These are phyloP conservation scores for Eutrema salsugineum DNA, from an alignment of 441 rosid species.

Conservation along the genomic window DNA sequence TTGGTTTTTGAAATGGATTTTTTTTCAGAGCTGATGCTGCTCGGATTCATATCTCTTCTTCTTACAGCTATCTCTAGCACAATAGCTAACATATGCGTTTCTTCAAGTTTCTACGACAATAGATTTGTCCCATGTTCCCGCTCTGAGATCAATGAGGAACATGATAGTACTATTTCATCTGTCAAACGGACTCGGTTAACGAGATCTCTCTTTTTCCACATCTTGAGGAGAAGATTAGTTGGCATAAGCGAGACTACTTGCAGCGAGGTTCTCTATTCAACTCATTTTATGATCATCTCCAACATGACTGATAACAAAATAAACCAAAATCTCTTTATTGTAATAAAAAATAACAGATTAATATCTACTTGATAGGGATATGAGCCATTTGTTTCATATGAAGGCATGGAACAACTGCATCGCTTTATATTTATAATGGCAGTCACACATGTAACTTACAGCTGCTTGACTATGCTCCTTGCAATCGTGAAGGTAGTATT, in stretches of 20 bases:
- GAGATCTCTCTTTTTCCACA: constrained; percentile 34
- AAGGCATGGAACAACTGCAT: constrained; percentile 94
- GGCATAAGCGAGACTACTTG: constrained; percentile 50
- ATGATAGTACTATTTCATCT: constrained; percentile 39
- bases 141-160: constrained; percentile 53
- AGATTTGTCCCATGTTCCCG: constrained; percentile 72
- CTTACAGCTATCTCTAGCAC: constrained; percentile 78
- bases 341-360: not conserved
- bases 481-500: constrained; percentile 78
- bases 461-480: constrained; percentile 92
- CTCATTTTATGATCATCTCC: not conserved
- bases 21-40: constrained; percentile 88
- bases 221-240: constrained; percentile 55
- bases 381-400: constrained; percentile 88
- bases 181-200: constrained; percentile 44
- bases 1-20: constrained; percentile 1
- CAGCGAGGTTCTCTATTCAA: constrained; percentile 43
- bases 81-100: constrained; percentile 77
- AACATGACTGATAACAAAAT: not conserved
- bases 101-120: constrained; percentile 70
- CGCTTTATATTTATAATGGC: constrained; percentile 99
- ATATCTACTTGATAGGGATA: constrained; percentile 62
- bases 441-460: constrained; percentile 82
- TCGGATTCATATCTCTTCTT: constrained; percentile 92
- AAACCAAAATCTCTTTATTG: not conserved